Conservation (phyloP, 78 protist genomes). For the Tieghemostelium lacteum region DNA sequence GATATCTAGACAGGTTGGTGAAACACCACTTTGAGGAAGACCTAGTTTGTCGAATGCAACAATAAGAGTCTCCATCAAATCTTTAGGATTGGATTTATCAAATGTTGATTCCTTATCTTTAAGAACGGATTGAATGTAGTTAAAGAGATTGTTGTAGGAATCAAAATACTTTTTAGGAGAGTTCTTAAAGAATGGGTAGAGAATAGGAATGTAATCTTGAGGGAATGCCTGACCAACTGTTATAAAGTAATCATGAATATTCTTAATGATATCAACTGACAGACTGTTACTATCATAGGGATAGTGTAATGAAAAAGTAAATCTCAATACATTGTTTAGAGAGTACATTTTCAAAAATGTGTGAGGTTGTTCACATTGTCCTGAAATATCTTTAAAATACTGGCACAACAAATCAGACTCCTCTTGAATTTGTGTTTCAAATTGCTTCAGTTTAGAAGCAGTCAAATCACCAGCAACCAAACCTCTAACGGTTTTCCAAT, state of each 20-base stretch:
- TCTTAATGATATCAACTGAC: neutral
- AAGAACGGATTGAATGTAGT: neutral
- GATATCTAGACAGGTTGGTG: conserved; percentile 13
- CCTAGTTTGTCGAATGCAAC: neutral
- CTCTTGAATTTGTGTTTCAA: neutral
- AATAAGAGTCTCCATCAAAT: conserved; percentile 4
- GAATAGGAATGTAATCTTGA: conserved; percentile 8
- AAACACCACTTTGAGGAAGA: neutral
- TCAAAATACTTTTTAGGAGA: conserved; percentile 15
- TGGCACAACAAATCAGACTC: neutral
- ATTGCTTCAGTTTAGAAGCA: neutral
- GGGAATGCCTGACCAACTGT: conserved; percentile 13
- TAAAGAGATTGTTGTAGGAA: neutral
- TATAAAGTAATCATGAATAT: neutral
- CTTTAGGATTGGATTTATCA: conserved; percentile 5
- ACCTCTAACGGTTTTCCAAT: neutral
- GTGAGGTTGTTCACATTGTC: neutral
- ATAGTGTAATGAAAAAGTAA: neutral
- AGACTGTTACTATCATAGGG: neutral
- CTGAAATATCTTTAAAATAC: neutral
- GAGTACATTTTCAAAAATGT: conserved; percentile 5
- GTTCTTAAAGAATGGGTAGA: neutral
- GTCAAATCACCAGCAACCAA: neutral
- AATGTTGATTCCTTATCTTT: neutral
- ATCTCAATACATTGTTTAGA: conserved; percentile 3